phyloP scores from a whole-genome alignment of 2,329 filamentous ascomycete genomes.

The Epicoccum sorghinum region DNA sequence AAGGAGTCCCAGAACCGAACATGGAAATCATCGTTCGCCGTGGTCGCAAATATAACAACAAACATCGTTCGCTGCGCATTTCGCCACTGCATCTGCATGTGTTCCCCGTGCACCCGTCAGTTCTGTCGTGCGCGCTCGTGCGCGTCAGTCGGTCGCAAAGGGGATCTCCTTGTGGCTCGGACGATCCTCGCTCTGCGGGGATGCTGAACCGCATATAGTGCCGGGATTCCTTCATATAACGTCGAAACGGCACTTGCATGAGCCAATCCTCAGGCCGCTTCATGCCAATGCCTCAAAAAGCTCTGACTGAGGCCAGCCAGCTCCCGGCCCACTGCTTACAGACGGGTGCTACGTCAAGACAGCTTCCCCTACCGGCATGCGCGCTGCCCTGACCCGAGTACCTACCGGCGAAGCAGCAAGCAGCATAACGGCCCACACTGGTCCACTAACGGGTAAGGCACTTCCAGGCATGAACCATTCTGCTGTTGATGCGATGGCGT shows the following conservation, averaged over 20 bases:
- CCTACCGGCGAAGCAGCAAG: slow-evolving; percentile 29
- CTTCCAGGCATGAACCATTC: slow-evolving; percentile 38
- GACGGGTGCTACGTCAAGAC: slow-evolving; percentile 47
- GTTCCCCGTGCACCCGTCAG: slow-evolving; percentile 31
- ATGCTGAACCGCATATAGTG: slow-evolving; percentile 48
- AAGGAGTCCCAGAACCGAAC: not conserved
- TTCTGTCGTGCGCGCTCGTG: slow-evolving; percentile 35
- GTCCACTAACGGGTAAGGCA: slow-evolving; percentile 29
- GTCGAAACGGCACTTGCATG: slow-evolving; percentile 51
- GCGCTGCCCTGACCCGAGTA: slow-evolving; percentile 22
- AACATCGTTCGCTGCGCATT: slow-evolving; percentile 8
- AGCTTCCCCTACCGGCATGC: slow-evolving; percentile 39
- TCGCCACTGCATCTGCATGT: slow-evolving; percentile 28
- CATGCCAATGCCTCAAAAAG: slow-evolving; percentile 47
- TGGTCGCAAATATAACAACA: slow-evolving; percentile 16
- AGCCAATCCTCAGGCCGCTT: slow-evolving; percentile 46
- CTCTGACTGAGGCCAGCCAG: slow-evolving; percentile 32
- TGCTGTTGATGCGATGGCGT: slow-evolving; percentile 28
- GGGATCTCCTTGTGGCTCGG: slow-evolving; percentile 45
- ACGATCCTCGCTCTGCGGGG: slow-evolving; percentile 41
- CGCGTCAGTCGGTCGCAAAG: slow-evolving; percentile 33
- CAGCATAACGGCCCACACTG: slow-evolving; percentile 34
- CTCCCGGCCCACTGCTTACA: slow-evolving; percentile 39
- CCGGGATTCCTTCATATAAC: slow-evolving; percentile 39
- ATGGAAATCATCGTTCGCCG: slow-evolving; percentile 2